phyloP scores from a whole-genome alignment of 192 early-diverging fungal species.

The Coemansia sp. region DNA sequence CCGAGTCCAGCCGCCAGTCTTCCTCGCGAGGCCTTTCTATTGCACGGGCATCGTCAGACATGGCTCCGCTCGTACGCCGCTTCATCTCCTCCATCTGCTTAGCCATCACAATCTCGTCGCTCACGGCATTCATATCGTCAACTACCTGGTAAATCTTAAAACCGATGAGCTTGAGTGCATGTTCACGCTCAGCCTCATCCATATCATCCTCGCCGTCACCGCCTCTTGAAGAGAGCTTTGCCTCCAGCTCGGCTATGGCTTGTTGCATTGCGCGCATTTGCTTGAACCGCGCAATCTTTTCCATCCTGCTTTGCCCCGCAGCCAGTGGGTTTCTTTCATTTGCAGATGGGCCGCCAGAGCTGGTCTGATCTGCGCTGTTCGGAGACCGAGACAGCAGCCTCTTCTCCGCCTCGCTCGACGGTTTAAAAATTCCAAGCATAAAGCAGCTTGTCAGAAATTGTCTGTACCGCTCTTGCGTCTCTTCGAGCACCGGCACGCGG shows the following conservation, averaged over 20 bases:
- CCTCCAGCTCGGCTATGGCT: slow-evolving; percentile 74
- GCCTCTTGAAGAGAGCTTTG: slow-evolving; percentile 45
- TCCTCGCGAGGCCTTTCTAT: slow-evolving; percentile 1
- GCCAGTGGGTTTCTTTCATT: background rate
- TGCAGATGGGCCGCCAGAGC: background rate
- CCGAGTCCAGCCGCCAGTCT: slow-evolving; percentile 56
- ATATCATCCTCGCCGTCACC: slow-evolving; percentile 35
- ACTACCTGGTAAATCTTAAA: slow-evolving; percentile 69
- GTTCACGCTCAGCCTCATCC: slow-evolving; percentile 77
- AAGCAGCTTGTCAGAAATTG: slow-evolving; percentile 30
- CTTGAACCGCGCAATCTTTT: slow-evolving; percentile 52
- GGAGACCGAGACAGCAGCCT: slow-evolving; percentile 15
- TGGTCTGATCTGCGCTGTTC: slow-evolving; percentile 42
- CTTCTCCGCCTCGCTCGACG: slow-evolving; percentile 55
- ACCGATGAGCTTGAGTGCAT: slow-evolving; percentile 69
- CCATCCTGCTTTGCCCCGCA: slow-evolving; percentile 26
- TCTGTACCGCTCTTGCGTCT: slow-evolving; percentile 20
- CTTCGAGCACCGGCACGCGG: slow-evolving; percentile 18
- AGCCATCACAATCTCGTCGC: slow-evolving; percentile 79
- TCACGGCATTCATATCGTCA: slow-evolving; percentile 66
- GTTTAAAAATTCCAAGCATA: slow-evolving; percentile 18
- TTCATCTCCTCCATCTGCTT: slow-evolving; percentile 66
- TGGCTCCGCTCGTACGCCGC: slow-evolving; percentile 11
- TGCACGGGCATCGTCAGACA: slow-evolving; percentile 4
- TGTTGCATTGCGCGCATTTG: slow-evolving; percentile 69